Conservation (phyloP, 1,284 basidiomycete genomes). For the Termitomyces sp. region DNA sequence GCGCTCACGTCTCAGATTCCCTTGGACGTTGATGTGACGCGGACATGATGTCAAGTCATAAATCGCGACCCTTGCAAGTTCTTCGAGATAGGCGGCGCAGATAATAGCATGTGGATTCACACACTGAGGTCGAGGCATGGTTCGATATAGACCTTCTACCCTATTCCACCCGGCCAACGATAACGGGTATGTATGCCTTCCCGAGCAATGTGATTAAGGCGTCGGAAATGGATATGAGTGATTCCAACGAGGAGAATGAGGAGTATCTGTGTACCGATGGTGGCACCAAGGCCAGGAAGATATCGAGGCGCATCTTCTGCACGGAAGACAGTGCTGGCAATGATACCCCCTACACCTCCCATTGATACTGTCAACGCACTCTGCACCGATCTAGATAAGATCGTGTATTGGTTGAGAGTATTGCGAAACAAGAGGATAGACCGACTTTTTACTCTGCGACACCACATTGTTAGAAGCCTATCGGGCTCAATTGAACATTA, state of each 20-base stretch:
- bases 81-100: no score
- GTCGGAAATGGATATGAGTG: slow-evolving; percentile 32
- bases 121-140: no score
- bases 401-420: neutral
- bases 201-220: slow-evolving; percentile 30
- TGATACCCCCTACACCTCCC: slow-evolving; percentile 38
- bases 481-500: neutral
- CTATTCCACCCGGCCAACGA: no score
- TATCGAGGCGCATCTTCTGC: slow-evolving; percentile 37
- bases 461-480: slow-evolving; percentile 43
- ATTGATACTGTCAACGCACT: slow-evolving; percentile 37
- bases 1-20: neutral
- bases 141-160: no score
- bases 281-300: slow-evolving; percentile 37
- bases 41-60: neutral
- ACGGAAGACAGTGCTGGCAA: slow-evolving; percentile 37
- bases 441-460: slow-evolving; percentile 37
- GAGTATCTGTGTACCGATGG: slow-evolving; percentile 36
- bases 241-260: slow-evolving; percentile 31
- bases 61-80: no score
- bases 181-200: slow-evolving; percentile 23
- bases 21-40: neutral
- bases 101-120: no score
- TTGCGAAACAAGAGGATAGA: neutral
- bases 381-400: slow-evolving; percentile 31